phyloP scores from a whole-genome alignment of 2,329 filamentous ascomycete genomes.

The Ascochyta pisi region DNA sequence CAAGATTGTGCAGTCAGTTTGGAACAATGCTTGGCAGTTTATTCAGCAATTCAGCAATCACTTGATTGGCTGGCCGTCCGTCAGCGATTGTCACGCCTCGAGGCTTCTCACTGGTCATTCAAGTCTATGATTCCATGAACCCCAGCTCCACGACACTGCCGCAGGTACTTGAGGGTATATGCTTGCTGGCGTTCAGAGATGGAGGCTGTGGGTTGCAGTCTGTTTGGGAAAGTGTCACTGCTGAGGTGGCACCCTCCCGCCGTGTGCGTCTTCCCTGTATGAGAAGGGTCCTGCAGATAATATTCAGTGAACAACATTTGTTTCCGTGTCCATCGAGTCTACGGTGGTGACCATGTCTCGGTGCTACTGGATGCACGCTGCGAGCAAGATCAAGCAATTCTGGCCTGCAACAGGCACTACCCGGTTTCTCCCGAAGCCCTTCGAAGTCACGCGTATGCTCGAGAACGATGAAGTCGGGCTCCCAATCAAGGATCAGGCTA shows the following conservation, averaged over 20 bases:
- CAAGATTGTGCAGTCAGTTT: conserved; percentile 8
- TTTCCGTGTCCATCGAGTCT: neutral
- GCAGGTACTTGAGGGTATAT: neutral
- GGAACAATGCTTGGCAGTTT: conserved; percentile 5
- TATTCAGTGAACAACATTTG: neutral
- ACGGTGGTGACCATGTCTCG: neutral
- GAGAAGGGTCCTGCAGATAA: neutral
- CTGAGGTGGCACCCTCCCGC: neutral
- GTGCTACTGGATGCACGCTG: neutral
- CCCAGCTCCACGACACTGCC: conserved; percentile 2
- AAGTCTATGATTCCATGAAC: conserved; percentile 12
- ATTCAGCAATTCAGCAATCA: neutral
- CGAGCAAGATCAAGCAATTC: neutral
- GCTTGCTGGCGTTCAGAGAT: neutral
- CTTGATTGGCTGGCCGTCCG: neutral
- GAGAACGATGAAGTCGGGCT: neutral
- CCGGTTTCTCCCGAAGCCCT: too few relatives aligned
- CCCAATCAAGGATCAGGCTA: neutral
- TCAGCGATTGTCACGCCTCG: neutral
- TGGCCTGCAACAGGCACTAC: neutral
- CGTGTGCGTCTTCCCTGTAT: neutral
- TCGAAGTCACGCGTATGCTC: neutral
- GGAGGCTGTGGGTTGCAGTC: neutral
- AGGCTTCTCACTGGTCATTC: neutral
- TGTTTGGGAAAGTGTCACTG: neutral